Evolutionary conservation across 352 stramenopile genomes (phyloP), one percentile per base, ranked within the genome.

Genomic region (Phytophthora hibernalis): DNA sequence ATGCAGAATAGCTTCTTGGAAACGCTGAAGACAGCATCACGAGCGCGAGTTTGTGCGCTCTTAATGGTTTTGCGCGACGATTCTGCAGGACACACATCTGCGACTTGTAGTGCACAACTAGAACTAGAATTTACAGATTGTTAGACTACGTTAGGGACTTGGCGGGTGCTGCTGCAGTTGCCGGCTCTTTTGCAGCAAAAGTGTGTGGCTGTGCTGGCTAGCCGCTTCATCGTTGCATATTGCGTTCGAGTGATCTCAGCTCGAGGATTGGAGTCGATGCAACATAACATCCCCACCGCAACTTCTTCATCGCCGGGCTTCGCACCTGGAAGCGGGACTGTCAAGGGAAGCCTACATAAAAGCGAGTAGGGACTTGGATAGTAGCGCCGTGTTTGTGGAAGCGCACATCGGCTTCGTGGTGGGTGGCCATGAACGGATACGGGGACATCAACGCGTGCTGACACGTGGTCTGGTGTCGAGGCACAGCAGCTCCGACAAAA

Each of bases 301-400:
- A 61, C 12, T 16, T 58, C 18, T 49, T 44, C 50, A 15, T 52
- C 44, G 1, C 26, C 50, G 10, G 18, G n/a, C 20, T 45, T 60
- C 2, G 21, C 47, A 18, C 21, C 22, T 38, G 21, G 10, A 37
- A 22, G 11, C 11, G 60, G 52, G 13, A 64, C 52, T 9, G 67
- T 61, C 11, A 91, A 35, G 82, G 80, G 49, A 91, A 87, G 2
- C 83, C 79, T 37, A 78, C 79, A 63, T 88, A 91, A 61, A 88
- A 91, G 26, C 74, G 70, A 31, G 70, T 61, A 2, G 68, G 76
- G 11, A 87, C 54, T 22, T 72, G 53, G 4, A 58, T 58, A 5
- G 75, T 70, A 1, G 72, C 59, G 0, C 58, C 54, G 38, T 74
- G 51, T 28, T 74, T 74, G 44, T 72, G 73, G 28, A 87, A 82